A percentile compares a stretch with the other conserved stretches of the same genome.
Evolutionary conservation across 2,329 filamentous ascomycete species (phyloP).

Genomic region (Diaporthe aspalathi): DNA sequence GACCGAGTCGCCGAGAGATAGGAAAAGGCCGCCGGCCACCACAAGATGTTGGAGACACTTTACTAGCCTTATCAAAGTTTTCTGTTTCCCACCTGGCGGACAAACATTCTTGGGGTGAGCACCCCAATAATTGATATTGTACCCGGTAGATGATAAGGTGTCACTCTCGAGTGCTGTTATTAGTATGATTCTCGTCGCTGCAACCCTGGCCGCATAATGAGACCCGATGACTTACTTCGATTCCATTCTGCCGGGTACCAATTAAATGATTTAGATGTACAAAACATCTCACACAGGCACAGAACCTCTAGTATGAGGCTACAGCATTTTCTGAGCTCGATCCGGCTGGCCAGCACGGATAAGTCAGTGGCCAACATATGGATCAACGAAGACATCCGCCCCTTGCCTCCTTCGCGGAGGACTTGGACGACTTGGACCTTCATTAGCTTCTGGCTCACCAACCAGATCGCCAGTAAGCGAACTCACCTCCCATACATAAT

Average conservation of each 20-base stretch:
- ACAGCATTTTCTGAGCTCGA: slow-evolving; percentile 3
- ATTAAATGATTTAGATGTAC: neutral
- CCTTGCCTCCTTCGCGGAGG: slow-evolving; percentile 14
- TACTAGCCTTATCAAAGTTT: slow-evolving; percentile 19
- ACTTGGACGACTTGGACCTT: slow-evolving; percentile 32
- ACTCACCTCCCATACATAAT: neutral
- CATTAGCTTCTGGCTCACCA: slow-evolving; percentile 33
- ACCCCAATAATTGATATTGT: neutral
- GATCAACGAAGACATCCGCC: slow-evolving; percentile 34
- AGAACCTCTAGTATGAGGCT: slow-evolving; percentile 8
- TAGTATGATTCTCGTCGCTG: slow-evolving; percentile 5
- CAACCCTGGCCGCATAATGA: neutral
- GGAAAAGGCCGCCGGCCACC: slow-evolving; percentile 10
- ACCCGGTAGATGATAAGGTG: slow-evolving; percentile 12
- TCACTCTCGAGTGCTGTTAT: slow-evolving; percentile 3
- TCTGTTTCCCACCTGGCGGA: neutral
- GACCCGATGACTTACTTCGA: neutral
- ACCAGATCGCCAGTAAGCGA: slow-evolving; percentile 34
- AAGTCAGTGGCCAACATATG: slow-evolving; percentile 26
- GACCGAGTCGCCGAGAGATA: slow-evolving; percentile 17
- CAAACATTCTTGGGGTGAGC: neutral
- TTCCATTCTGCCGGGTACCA: slow-evolving; percentile 7
- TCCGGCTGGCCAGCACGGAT: slow-evolving; percentile 22
- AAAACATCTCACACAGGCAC: slow-evolving; percentile 8
- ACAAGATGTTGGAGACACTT: neutral